A percentile compares a stretch with the other conserved stretches of the same genome.
phyloP scores from a whole-genome alignment of 352 stramenopile species.

The Peronosclerospora sorghi region DNA sequence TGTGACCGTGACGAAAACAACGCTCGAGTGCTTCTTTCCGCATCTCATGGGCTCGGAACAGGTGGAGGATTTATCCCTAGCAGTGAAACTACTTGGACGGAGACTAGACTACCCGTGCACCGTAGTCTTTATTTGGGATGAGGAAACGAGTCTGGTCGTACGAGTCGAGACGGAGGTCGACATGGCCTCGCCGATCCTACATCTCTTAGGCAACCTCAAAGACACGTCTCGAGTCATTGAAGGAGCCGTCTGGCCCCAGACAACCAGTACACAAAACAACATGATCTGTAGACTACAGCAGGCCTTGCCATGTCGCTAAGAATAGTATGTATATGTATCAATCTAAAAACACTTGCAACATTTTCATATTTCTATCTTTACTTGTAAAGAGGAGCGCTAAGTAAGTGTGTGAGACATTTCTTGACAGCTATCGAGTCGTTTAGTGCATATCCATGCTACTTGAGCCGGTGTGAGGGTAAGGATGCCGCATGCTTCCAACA shows the following conservation, averaged over 20 bases:
- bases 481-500: slow-evolving; percentile 54
- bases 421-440: slow-evolving; percentile 10
- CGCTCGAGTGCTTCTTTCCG: slow-evolving; percentile 25
- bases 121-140: slow-evolving; percentile 26
- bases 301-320: background rate
- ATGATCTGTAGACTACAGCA: background rate
- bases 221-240: slow-evolving; percentile 17
- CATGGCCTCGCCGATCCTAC: slow-evolving; percentile 14
- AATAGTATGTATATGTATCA: too few species aligned
- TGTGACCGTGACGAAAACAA: slow-evolving; percentile 22
- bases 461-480: slow-evolving; percentile 33
- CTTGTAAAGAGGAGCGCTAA: too few species aligned
- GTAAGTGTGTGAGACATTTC: background rate
- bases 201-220: slow-evolving; percentile 14
- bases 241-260: slow-evolving; percentile 9
- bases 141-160: slow-evolving; percentile 23
- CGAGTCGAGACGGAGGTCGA: slow-evolving; percentile 20
- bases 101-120: slow-evolving; percentile 22
- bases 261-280: background rate
- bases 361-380: too few species aligned
- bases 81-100: slow-evolving; percentile 21
- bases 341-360: too few species aligned
- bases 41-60: slow-evolving; percentile 25
- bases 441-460: slow-evolving; percentile 28
- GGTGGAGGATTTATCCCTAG: slow-evolving; percentile 18